Evolutionary conservation across 345 rosid species (phyloP).

Genomic region (Hirschfeldia incana): DNA sequence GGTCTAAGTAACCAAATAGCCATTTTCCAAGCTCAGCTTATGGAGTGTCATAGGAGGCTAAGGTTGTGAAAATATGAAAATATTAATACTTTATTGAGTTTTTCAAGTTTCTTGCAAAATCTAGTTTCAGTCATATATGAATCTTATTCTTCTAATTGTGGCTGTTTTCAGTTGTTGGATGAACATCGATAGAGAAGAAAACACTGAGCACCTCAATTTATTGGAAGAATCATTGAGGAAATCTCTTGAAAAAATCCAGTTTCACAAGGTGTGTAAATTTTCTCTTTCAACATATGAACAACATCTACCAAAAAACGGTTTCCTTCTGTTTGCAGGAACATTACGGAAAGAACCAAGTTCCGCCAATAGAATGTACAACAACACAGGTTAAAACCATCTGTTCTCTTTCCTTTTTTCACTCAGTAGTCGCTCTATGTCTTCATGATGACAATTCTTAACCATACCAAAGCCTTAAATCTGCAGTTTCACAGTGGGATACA

Average conservation of each 20-base stretch:
- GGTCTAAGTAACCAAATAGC: conserved; percentile 67
- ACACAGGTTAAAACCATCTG: conserved; percentile 51
- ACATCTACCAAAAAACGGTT: conserved; percentile 6
- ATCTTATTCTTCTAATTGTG: background rate
- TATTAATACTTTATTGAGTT: conserved; percentile 19
- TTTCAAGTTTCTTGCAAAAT: background rate
- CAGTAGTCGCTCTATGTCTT: background rate
- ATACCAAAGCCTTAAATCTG: conserved; percentile 11
- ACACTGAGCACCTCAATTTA: conserved; percentile 58
- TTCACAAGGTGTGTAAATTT: conserved; percentile 53
- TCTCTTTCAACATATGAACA: background rate
- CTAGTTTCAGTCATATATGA: background rate
- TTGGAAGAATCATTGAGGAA: conserved; percentile 78
- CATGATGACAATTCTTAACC: background rate
- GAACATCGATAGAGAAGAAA: conserved; percentile 65
- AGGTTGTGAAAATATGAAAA: conserved; percentile 48
- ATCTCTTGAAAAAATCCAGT: conserved; percentile 54
- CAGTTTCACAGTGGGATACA: conserved; percentile 66
- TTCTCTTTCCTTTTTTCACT: background rate
- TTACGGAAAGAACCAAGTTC: conserved; percentile 55
- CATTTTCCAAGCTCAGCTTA: conserved; percentile 56
- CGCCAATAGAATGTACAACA: conserved; percentile 27
- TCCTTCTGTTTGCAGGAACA: conserved; percentile 54
- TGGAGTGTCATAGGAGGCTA: conserved; percentile 68
- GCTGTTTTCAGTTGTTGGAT: conserved; percentile 62